Base-by-base conservation (phyloP, 202 grass and related monocot species). In the Panicum hallii region DNA sequence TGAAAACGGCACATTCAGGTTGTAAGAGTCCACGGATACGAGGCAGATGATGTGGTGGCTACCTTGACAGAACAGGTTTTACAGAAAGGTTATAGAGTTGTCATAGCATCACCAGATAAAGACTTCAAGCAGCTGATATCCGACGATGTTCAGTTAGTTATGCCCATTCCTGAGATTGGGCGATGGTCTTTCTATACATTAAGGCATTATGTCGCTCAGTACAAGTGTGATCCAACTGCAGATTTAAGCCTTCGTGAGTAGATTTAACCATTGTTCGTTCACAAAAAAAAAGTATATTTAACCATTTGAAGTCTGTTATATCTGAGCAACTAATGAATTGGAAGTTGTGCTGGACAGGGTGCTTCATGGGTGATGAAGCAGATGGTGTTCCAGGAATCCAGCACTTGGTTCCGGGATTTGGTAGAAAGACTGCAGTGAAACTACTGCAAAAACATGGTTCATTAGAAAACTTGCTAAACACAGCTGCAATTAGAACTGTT, bases 111-210 rank as follows among this genome's bases (percentile, higher is more conserved):
- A 81, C 91, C 93, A 17, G 96, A 96, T 78, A 99, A 94, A 65
- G 93, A 99, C 77, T 99, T 99, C 86, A 99, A 95, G 82, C 96
- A 96, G 75, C 55, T 99, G 74, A 94, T 99, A 87, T 94, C 91
- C 77, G 84, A 94, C 19, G 88, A 99, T 65, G 93, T 99, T 57
- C 96, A 95, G 67, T 77, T 96, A 61, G 89, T 93, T 30, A 96
- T 99, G 79, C 96, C 93, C 55, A 87, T 94, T 74, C 93, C 88
- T 81, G 93, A 95, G 79, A 89, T 95, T 66, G 90, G 88, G 9
- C 83, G 91, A 5, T 92, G 93, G 93, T 99, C 93, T 62, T 94
- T 99, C 56, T 99, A 99, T 79, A 94, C 91, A 17, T 52, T 99
- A 72, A 94, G 67, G 82, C 93, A 99, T 87, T 99, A 99, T 68